Percentiles rank a stretch among this genome's conserved stretches.
These are phyloP conservation scores for Oxyria digyna DNA, from an alignment of 148 eudicot genomes.

Conservation along the genomic window DNA sequence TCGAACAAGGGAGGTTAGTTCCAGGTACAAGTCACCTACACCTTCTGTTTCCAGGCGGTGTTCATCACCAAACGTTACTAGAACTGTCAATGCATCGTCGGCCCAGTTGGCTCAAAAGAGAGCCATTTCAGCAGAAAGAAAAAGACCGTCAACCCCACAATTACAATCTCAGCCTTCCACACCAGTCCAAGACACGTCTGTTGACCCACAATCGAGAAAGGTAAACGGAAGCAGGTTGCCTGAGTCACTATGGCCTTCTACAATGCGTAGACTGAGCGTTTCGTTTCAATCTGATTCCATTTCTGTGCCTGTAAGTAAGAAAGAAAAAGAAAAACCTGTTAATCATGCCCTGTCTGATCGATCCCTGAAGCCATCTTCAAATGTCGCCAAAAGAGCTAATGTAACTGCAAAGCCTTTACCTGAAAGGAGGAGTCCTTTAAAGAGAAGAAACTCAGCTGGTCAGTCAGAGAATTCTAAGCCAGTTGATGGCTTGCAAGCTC, in stretches of 20 bases:
- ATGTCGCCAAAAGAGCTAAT: conserved; percentile 37
- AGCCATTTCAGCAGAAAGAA: conserved; percentile 75
- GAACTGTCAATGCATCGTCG: conserved; percentile 35
- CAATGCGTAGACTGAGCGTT: conserved; percentile 77
- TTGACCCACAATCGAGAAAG: conserved; percentile 46
- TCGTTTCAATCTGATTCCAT: conserved; percentile 71
- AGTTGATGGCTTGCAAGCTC: conserved; percentile 32
- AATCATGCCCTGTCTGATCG: conserved; percentile 58
- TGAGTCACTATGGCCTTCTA: conserved; percentile 84
- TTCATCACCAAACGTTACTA: conserved; percentile 48
- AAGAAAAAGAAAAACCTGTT: conserved; percentile 62
- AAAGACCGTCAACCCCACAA: conserved; percentile 50
- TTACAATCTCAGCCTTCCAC: conserved; percentile 54
- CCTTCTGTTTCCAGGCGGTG: conserved; percentile 31
- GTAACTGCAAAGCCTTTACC: conserved; percentile 52
- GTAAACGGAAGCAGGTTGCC: conserved; percentile 35
- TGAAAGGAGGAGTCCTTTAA: conserved; percentile 71
- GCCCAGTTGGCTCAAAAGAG: conserved; percentile 42
- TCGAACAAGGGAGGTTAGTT: conserved; percentile 55
- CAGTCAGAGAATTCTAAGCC: conserved; percentile 83
- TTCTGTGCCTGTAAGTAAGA: conserved; percentile 58
- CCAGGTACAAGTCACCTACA: conserved; percentile 38
- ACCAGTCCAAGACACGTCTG: conserved; percentile 50
- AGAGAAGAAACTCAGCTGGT: conserved; percentile 58
- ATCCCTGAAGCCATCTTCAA: conserved; percentile 57